Conservation (phyloP, 106 monocot species). For the Dendrobium catenatum region DNA sequence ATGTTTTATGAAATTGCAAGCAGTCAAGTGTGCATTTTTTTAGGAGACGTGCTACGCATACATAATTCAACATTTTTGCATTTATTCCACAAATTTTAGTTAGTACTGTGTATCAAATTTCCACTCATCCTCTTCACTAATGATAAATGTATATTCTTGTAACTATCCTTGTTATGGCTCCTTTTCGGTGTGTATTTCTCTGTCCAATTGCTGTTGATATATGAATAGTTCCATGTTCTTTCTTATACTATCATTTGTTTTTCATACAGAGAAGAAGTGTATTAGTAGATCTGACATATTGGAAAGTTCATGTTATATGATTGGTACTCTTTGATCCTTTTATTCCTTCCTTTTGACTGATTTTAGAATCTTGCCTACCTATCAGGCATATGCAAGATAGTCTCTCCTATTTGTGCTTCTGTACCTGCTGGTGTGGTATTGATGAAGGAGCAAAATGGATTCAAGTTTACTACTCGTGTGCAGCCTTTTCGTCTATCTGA, state of each 20-base stretch:
- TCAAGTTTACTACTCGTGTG: conserved; percentile 89
- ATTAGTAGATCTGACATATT: neutral
- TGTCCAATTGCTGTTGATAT: neutral
- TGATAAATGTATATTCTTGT: neutral
- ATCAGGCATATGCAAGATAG: conserved; percentile 88
- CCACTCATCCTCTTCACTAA: neutral
- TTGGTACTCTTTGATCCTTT: neutral
- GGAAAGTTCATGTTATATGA: neutral
- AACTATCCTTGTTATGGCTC: neutral
- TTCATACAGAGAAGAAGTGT: neutral
- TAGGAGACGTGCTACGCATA: neutral
- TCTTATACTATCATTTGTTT: too few relatives aligned
- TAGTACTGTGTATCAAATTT: neutral
- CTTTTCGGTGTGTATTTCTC: neutral
- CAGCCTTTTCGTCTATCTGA: conserved; percentile 84
- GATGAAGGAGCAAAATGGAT: conserved; percentile 87
- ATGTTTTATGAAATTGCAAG: neutral
- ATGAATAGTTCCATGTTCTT: neutral
- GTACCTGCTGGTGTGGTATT: conserved; percentile 92
- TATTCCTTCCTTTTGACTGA: neutral
- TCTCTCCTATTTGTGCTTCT: conserved; percentile 72
- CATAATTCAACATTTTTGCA: neutral
- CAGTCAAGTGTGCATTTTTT: neutral
- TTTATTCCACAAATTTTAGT: neutral
- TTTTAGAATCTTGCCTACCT: neutral